phyloP scores from a whole-genome alignment of 805 yeast species.

The Ogataea glucozyma region DNA sequence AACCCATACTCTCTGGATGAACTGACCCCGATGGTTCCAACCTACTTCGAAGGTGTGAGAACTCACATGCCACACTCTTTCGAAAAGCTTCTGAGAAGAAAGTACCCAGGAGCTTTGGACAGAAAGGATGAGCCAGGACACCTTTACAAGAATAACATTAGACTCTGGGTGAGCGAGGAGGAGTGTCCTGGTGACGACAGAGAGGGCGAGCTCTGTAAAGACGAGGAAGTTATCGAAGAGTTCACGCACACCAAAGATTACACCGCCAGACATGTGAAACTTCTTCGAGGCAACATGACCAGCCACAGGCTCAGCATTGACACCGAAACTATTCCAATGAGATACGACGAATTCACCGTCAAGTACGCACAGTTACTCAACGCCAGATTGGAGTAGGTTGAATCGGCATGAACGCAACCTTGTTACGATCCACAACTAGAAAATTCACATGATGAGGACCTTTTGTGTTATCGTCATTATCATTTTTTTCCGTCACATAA shows the following conservation, averaged over 20 bases:
- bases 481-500: background rate
- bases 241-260: conserved; percentile 34
- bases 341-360: conserved; percentile 30
- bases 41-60: conserved; percentile 55
- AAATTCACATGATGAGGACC: too few species aligned
- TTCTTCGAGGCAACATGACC: conserved; percentile 14
- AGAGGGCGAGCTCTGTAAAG: conserved; percentile 34
- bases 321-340: conserved; percentile 30
- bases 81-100: conserved; percentile 44
- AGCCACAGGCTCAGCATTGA: conserved; percentile 16
- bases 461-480: too few species aligned
- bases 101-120: conserved; percentile 45
- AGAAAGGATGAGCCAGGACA: conserved; percentile 41
- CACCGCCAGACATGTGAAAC: conserved; percentile 26
- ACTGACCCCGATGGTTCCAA: conserved; percentile 48
- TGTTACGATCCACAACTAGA: too few species aligned
- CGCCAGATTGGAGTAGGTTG: conserved; percentile 19
- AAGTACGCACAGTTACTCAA: conserved; percentile 25
- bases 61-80: conserved; percentile 53
- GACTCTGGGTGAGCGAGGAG: conserved; percentile 52
- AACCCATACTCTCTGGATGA: conserved; percentile 50
- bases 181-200: conserved; percentile 31
- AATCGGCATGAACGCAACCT: too few species aligned
- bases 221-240: conserved; percentile 33
- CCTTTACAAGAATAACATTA: conserved; percentile 49